Evolutionary conservation across 179 eudicot genomes (phyloP).

Genomic region (Silene noctiflora): DNA sequence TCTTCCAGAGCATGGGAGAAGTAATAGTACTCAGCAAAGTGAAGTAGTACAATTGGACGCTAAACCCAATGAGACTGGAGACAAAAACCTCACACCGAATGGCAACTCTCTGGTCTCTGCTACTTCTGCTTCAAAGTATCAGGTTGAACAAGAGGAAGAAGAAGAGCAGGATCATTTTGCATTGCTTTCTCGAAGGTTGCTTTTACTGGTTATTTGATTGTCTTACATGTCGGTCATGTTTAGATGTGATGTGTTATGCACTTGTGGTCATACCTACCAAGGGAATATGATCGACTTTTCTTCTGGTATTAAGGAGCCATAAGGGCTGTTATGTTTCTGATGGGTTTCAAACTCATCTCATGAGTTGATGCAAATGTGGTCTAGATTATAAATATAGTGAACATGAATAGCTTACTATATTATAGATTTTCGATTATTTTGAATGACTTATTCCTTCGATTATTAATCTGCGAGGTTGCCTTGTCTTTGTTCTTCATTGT

Average conservation of each 20-base stretch:
- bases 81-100: constrained; percentile 28
- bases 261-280: too few species aligned
- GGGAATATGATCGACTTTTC: too few species aligned
- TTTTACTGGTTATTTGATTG: not conserved
- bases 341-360: too few species aligned
- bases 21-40: constrained; percentile 22
- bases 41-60: constrained; percentile 25
- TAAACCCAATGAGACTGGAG: constrained; percentile 34
- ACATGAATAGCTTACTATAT: too few species aligned
- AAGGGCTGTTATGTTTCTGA: too few species aligned
- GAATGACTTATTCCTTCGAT: too few species aligned
- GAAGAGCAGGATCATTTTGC: constrained; percentile 83
- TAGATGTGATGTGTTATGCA: not conserved
- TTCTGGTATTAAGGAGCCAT: too few species aligned
- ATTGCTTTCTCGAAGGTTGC: constrained; percentile 68
- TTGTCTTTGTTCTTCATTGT: not conserved
- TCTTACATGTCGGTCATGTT: not conserved
- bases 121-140: constrained; percentile 23
- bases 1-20: constrained; percentile 42
- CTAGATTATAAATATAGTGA: not conserved
- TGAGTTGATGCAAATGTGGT: too few species aligned
- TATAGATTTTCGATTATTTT: too few species aligned
- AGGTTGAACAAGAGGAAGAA: constrained; percentile 61
- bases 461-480: too few species aligned
- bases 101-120: constrained; percentile 34